Evolutionary conservation across 2,329 filamentous ascomycete genomes (phyloP), one percentile per base, ranked within the genome.

Genomic region (Scopulariopsis brevicaulis): DNA sequence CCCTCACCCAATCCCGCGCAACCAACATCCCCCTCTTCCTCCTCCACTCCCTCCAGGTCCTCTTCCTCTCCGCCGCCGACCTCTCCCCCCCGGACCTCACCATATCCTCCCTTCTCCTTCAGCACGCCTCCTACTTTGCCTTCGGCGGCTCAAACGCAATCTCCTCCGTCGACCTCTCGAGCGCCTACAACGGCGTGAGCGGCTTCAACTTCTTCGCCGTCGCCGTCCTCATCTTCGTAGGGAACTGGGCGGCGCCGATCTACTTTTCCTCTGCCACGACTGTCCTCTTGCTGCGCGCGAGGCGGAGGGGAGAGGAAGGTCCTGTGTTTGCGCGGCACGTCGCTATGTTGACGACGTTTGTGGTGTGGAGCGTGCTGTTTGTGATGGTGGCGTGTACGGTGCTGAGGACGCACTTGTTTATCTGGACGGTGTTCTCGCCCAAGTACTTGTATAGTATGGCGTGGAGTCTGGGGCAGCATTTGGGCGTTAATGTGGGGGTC

Each of bases 381-480:
- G 86, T 96, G 25, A 97, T 97, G 93, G 83, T 80, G 15, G 91
- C 93, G 18, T 99, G 94, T 70, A 91, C 88, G 54, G 77, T 82
- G 8, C 71, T 99, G 67, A 78, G 93, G 63, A 90, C 89, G 34
- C 94, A 99, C 76, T 71, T 99, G 59, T 99, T 99, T 69, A 92
- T 99, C 61, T 99, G 94, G 94, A 97, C 93, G 0, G 94, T 99
- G 12, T 99, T 99, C 71, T 96, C 90, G 62, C 94, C 94, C 0
- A 99, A 97, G 71, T 97, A 92, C 70, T 73, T 99, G 63, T 99
- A 96, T 69, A 89, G 85, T 62, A 87, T 94, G 77, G 90, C 87
- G 15, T 99, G 94, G 95, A 84, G 82, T 61, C 67, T 93, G 53
- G 89, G 83, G 8, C 90, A 92, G 74, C 93, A 99, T 80, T 68